These are phyloP conservation scores for Ophiostoma pallidulum DNA, from an alignment of 2,329 filamentous ascomycete species.

Conservation along the genomic window DNA sequence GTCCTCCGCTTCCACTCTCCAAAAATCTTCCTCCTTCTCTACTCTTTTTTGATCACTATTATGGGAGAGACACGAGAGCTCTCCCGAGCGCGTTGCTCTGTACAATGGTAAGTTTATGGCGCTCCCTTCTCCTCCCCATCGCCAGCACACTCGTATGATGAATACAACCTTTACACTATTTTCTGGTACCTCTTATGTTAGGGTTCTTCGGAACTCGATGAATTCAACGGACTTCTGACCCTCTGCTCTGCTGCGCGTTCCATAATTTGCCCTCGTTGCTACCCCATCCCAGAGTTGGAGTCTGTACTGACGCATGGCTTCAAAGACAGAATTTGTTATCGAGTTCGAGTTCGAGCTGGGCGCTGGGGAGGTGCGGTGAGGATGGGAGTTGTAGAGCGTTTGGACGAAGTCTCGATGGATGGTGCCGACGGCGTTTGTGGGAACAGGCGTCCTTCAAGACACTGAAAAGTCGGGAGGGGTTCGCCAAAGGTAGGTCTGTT, in stretches of 20 bases:
- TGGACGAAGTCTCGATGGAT: too few species aligned
- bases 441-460: too few species aligned
- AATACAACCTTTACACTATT: conserved; percentile 53
- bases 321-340: too few species aligned
- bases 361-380: too few species aligned
- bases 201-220: conserved; percentile 56
- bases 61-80: neutral
- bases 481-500: too few species aligned
- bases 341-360: too few species aligned
- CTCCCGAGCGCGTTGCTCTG: neutral
- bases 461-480: too few species aligned
- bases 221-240: conserved; percentile 82
- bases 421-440: too few species aligned
- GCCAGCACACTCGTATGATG: conserved; percentile 48
- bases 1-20: neutral
- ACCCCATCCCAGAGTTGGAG: neutral
- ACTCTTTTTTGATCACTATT: neutral
- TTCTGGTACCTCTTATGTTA: conserved; percentile 99
- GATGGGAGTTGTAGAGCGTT: too few species aligned
- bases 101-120: conserved; percentile 6
- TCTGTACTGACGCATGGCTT: neutral
- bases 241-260: conserved; percentile 9
- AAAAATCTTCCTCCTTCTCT: neutral
- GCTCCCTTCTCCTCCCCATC: neutral
- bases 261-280: neutral